Base-by-base conservation (phyloP, 768 basidiomycete species). In the Amyloporia xantha region DNA sequence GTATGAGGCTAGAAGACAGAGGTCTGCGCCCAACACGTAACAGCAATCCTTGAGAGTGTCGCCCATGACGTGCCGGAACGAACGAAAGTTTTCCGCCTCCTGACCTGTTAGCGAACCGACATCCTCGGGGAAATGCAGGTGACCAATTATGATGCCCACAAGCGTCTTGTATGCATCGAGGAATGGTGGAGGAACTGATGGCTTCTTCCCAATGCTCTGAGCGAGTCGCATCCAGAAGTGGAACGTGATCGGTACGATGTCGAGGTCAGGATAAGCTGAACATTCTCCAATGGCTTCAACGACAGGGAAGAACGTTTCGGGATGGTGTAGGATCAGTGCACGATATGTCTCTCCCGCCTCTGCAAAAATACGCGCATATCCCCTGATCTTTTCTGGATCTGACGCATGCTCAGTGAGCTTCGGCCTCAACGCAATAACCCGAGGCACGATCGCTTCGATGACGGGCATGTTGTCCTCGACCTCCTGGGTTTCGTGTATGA, bases 21-120 rank as follows among this genome's bases (percentile, higher is more conserved):
- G 76, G 44, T 91, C 85, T 2, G 94, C 78, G 38, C 92, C 88
- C 39, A 99, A 77, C 41, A 99, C 92, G 54, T 84, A 79, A 67
- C 96, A 99, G 63, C 96, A 98, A 62, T 99, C 96, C 68, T 99
- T 99, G 54, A 99, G 76, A 3, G 96, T 98, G 64, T 99, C 94
- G 33, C 96, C 96, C 90, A 99, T 98, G 52, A 93, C 83, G 71
- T 99, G 96, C 41, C 96, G 77, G 74, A 99, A 99, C 3, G 82
- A 78, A 19, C 96, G 80, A 76, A 98, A 99, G 59, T 86, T 84
- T 48, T 99, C 96, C 4, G 85, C 78, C 63, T 97, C 96, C 67
- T 94, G 90, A 15, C 83, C 81, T 17, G 77, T 74, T 57, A 93
- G 64, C 37, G 77, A 66, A 15, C 71, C 63, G 9, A 77, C 59